Base-by-base conservation (phyloP, 2,329 filamentous ascomycete species). In the Aspergillus proliferans region DNA sequence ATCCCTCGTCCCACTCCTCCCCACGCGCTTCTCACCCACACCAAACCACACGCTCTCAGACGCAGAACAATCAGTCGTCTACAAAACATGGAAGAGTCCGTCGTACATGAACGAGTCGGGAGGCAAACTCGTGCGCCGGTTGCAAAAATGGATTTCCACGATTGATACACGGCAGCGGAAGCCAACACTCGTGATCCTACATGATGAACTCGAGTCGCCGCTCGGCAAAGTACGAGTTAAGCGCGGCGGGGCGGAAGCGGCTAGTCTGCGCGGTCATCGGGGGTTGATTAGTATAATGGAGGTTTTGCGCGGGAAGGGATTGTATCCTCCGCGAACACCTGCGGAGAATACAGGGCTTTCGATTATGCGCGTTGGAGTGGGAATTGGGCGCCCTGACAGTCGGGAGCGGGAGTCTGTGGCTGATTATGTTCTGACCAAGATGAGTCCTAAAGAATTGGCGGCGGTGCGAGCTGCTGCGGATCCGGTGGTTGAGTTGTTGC, bases 101-200 rank as follows among this genome's bases (percentile, higher is more conserved):
- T 82, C 81, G 0, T 71, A 85, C 30, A 97, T 98, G 93, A 98
- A 97, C 65, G 73, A 86, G 4, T 88, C 84, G 1, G 93, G 93
- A 0, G 75, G 78, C 0, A 87, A 84, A 51, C 79, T 95, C 0
- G 73, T 80, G 3, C 75, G 75, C 2, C 83, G 85, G 2, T 90
- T 86, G 76, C 76, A 76, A 55, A 73, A 57, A 10, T 73, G 61
- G 63, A 48, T 62, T 9, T 41, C 45, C 19, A 34, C 63, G 53
- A 51, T 53, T 2, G 26, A 30, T 30, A 30, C 10, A 30, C 26
- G 10, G 9, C 26, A 12, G 10, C 26, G 26, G 26, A 46, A 47
- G 5, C 57, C 76, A 3, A 71, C 75, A 3, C 69, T 98, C 14
- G 82, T 97, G 0, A 73, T 97, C 10, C 74, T 97, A 18, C 90